phyloP scores from a whole-genome alignment of 495 filamentous ascomycete genomes.

The Diplogelasinospora grovesii region DNA sequence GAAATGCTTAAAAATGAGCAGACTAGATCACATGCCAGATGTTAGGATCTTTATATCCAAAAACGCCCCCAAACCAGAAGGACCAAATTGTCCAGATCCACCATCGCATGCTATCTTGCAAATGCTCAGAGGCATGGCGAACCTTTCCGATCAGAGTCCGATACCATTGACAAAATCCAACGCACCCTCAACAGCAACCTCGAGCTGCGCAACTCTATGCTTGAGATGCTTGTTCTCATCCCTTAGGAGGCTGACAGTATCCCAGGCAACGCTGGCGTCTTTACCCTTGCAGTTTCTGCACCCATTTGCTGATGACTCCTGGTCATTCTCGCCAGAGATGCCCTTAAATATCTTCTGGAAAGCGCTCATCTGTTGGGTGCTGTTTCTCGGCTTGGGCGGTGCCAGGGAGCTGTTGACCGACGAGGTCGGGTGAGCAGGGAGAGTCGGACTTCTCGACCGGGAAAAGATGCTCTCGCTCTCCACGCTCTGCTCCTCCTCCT shows the following conservation, averaged over 20 bases:
- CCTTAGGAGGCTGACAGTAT: slow-evolving; percentile 60
- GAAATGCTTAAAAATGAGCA: too few species aligned
- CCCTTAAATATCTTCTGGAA: slow-evolving; percentile 48
- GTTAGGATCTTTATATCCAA: too few species aligned
- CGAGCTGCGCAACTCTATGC: slow-evolving; percentile 57
- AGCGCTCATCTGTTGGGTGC: slow-evolving; percentile 34
- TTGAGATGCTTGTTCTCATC: slow-evolving; percentile 70
- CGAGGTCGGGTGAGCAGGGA: slow-evolving; percentile 14
- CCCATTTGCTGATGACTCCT: slow-evolving; percentile 19
- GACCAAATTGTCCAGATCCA: too few species aligned
- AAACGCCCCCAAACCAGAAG: too few species aligned
- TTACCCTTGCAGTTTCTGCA: slow-evolving; percentile 57
- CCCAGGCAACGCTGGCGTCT: slow-evolving; percentile 61
- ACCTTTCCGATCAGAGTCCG: slow-evolving; percentile 23
- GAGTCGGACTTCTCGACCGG: slow-evolving; percentile 48
- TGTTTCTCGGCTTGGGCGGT: slow-evolving; percentile 12
- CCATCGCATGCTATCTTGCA: too few species aligned
- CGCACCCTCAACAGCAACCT: slow-evolving; percentile 63
- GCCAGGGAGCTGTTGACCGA: slow-evolving; percentile 12
- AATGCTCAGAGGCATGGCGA: too few species aligned
- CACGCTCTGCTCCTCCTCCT: slow-evolving; percentile 52
- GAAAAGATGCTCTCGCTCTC: slow-evolving; percentile 60
- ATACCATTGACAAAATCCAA: slow-evolving; percentile 56
- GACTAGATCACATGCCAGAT: too few species aligned
- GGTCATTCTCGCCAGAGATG: slow-evolving; percentile 27